A percentile compares a stretch with the other conserved stretches of the same genome.
These are phyloP conservation scores for Arthrobotrys pseudoclavata DNA, from an alignment of 2,329 filamentous ascomycete genomes.

Conservation along the genomic window DNA sequence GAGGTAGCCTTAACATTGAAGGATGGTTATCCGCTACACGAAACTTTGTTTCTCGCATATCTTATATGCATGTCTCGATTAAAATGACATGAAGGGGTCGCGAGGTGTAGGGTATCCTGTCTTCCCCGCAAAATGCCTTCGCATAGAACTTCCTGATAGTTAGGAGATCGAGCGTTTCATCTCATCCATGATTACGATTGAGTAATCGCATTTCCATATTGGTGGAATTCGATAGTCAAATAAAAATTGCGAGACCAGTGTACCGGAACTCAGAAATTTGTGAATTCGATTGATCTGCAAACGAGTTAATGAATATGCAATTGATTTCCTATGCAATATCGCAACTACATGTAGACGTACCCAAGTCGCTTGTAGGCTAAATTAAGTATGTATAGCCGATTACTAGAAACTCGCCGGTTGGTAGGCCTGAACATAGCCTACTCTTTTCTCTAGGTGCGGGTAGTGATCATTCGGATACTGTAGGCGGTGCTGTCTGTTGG, in stretches of 20 bases:
- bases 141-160: constrained; percentile 1
- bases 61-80: constrained; percentile 5
- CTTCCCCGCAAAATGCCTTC: constrained; percentile 20
- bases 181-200: background rate
- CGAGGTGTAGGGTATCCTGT: constrained; percentile 8
- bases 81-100: constrained; percentile 13
- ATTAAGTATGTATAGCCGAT: too few relatives aligned
- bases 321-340: too few relatives aligned
- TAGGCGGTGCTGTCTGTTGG: too few relatives aligned
- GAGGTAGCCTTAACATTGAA: constrained; percentile 1
- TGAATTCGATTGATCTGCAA: background rate
- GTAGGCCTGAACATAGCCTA: too few relatives aligned
- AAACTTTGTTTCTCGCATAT: constrained; percentile 17
- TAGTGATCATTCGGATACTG: too few relatives aligned
- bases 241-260: background rate
- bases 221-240: background rate
- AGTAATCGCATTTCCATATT: background rate
- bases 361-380: too few relatives aligned
- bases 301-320: too few relatives aligned
- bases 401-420: too few relatives aligned
- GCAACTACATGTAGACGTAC: background rate
- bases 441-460: too few relatives aligned
- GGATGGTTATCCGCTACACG: background rate
- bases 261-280: too few relatives aligned
- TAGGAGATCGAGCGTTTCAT: background rate